Evolutionary conservation across 345 rosid genomes (phyloP).

Genomic region (Chamaenerion angustifolium): DNA sequence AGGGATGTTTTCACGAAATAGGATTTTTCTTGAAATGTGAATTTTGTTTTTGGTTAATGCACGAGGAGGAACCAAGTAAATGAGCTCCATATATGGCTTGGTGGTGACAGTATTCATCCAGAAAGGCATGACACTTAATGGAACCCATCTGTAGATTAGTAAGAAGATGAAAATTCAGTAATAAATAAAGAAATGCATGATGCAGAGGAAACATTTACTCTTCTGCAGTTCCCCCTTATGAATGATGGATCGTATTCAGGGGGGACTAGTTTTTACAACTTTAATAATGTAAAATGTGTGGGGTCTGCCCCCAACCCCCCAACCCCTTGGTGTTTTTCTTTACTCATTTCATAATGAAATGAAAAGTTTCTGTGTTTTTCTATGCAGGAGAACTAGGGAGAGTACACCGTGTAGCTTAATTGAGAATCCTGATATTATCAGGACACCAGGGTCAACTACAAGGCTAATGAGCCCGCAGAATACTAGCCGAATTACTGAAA

Average conservation of each 20-base stretch:
- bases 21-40: no score
- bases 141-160: no score
- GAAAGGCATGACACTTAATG: no score
- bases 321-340: not conserved
- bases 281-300: not conserved
- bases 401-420: not conserved
- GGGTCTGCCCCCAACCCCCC: no score
- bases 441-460: conserved; percentile 32
- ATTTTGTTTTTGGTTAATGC: no score
- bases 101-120: no score
- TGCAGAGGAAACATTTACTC: conserved; percentile 1
- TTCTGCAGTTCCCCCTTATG: not conserved
- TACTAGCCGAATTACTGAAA: conserved; percentile 13
- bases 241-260: conserved; percentile 3
- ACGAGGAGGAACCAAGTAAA: no score
- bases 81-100: no score
- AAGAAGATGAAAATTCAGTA: no score
- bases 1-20: no score
- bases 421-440: conserved; percentile 11
- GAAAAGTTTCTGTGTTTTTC: no score
- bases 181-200: not conserved
- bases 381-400: not conserved
- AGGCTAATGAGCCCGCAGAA: conserved; percentile 12
- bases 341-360: not conserved
- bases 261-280: not conserved